These are phyloP conservation scores for Wickerhamiella dianesei DNA, from an alignment of 805 yeast genomes.

Conservation along the genomic window DNA sequence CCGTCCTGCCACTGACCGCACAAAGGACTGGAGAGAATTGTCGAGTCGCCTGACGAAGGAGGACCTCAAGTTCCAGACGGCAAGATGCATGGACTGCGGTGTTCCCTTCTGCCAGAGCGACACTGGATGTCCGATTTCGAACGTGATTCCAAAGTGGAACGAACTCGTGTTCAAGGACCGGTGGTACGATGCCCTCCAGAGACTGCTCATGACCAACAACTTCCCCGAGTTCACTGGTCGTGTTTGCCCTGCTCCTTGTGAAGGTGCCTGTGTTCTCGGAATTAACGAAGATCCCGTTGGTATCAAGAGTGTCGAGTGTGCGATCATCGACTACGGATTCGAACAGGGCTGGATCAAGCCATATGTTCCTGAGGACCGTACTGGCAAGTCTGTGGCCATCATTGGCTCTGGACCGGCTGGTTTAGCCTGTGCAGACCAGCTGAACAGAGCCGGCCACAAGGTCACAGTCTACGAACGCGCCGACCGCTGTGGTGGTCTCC, in stretches of 20 bases:
- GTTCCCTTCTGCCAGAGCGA: constrained; percentile 98
- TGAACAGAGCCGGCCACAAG: constrained; percentile 86
- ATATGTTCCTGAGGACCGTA: constrained; percentile 59
- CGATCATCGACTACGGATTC: constrained; percentile 91
- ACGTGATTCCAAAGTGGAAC: constrained; percentile 95
- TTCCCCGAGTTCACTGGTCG: constrained; percentile 98
- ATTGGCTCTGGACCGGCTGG: constrained; percentile 98
- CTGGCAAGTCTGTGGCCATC: constrained; percentile 74
- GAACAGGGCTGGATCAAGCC: constrained; percentile 96
- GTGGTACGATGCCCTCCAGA: constrained; percentile 87
- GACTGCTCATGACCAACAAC: constrained; percentile 89
- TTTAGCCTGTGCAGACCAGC: constrained; percentile 90
- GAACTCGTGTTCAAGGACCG: constrained; percentile 88
- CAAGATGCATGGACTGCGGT: constrained; percentile 99
- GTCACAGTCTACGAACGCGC: constrained; percentile 89
- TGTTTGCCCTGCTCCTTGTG: constrained; percentile 98
- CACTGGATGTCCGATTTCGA: constrained; percentile 95
- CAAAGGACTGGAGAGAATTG: constrained; percentile 87
- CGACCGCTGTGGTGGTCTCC: constrained; percentile 90
- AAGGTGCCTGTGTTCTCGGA: constrained; percentile 90
- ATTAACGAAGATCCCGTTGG: constrained; percentile 93
- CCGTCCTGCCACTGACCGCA: constrained; percentile 61
- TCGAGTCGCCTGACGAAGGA: constrained; percentile 68
- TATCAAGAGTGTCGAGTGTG: constrained; percentile 88
- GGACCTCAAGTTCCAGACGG: constrained; percentile 82